Base-by-base conservation (phyloP, 2,329 filamentous ascomycete genomes). In the Sporothrix phasma region DNA sequence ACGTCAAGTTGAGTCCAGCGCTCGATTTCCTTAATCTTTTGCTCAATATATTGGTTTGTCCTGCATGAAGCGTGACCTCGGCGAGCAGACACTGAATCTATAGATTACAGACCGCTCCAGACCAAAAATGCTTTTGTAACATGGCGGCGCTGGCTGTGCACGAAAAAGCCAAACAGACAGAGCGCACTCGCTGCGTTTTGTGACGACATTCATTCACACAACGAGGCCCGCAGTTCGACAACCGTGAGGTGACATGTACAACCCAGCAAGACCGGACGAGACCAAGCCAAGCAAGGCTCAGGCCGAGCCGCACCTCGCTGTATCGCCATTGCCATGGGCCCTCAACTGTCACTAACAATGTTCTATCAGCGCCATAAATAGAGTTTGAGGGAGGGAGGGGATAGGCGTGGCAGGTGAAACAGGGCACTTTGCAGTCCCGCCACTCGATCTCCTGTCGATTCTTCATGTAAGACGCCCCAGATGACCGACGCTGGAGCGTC, bases 361-460 rank as follows among this genome's bases (percentile, higher is more conserved):
- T 29, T n/a, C n/a, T 29, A 54, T 37, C 49, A 37, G 49, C 31
- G 39, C 37, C 39, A n/a, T n/a, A 59, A 24, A 31, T 11, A 6
- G 17, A 17, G 26, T 11, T n/a, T n/a, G n/a, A 39, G 24, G 3
- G 29, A 29, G 31, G 2, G n/a, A 54, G 19, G 19, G 19, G 6
- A 54, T 34, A 54, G 49, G 29, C 49, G 29, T 31, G 24, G 34
- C 56, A 29, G 56, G 56, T 59, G 56, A 59, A 59, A 59, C 56
- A 31, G 31, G 56, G 56, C 34, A 45, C 56, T 41, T 24, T 19
- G 22, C 8, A 17, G 10, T n/a, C 17, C 49, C 37, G 31, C 15
- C 46, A 51, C 46, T 29, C 24, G n/a, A n/a, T n/a, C n/a, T n/a
- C n/a, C n/a, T n/a, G n/a, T n/a, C n/a, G n/a, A n/a, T n/a, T n/a